Evolutionary conservation across 805 yeast species (phyloP).

Genomic region (Debaryomyces prosopidis): DNA sequence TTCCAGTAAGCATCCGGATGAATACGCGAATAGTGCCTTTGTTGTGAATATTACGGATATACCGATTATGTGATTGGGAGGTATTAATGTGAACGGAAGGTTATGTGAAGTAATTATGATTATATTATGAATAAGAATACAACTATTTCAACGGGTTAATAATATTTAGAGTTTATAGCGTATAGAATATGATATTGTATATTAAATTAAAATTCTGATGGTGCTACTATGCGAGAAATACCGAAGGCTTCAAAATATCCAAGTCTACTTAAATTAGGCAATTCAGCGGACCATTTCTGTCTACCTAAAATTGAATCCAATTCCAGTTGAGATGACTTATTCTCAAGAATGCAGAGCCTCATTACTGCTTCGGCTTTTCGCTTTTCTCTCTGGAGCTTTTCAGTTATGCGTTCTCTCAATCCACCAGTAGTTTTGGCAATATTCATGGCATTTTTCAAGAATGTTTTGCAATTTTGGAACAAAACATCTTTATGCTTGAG

Average conservation of each 20-base stretch:
- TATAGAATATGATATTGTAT: background rate
- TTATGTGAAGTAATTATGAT: no score
- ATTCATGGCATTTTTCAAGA: conserved; percentile 47
- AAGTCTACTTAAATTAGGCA: conserved; percentile 20
- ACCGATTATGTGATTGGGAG: conserved; percentile 16
- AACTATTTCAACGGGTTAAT: no score
- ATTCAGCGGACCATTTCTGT: conserved; percentile 29
- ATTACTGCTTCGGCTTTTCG: conserved; percentile 45
- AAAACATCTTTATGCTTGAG: conserved; percentile 29
- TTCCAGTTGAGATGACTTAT: conserved; percentile 28
- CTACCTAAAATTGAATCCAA: conserved; percentile 33
- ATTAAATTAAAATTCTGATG: conserved; percentile 3
- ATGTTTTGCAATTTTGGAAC: conserved; percentile 38
- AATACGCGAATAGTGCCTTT: conserved; percentile 21
- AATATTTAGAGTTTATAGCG: no score
- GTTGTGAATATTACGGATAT: conserved; percentile 33
- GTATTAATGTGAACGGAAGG: no score
- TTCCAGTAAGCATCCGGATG: conserved; percentile 24
- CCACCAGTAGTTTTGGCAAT: conserved; percentile 51
- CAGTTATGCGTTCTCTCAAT: conserved; percentile 46
- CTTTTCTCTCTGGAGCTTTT: conserved; percentile 42
- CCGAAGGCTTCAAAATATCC: conserved; percentile 29
- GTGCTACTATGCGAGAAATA: conserved; percentile 6
- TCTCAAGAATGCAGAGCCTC: conserved; percentile 47
- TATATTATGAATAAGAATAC: no score